Evolutionary conservation across 176 grass and related monocot genomes (phyloP), one percentile per base, ranked within the genome.

Genomic region (Cymbopogon citratus): DNA sequence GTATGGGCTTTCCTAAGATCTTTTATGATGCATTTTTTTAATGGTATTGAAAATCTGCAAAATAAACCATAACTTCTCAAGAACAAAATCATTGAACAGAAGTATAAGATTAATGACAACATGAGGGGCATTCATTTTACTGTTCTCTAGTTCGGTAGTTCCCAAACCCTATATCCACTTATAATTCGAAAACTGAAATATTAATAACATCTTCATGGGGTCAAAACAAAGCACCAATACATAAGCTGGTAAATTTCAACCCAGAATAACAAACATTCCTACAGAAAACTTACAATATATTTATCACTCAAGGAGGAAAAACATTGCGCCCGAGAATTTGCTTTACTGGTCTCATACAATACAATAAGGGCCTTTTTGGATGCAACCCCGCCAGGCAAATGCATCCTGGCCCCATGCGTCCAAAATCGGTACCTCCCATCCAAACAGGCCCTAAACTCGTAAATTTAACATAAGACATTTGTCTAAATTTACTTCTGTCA

Each of bases 1-100:
- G 90, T 87, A 76, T 97, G 92, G 45, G 90, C 95, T 48, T 80
- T 84, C 88, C 95, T 94, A 71, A 97, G n/a, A 82, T 90, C 91
- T 92, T 94, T 92, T 94, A 77, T 88, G 92, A 97, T 6, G 69
- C 88, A 86, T 77, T 92, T 90, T 90, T 51, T 94, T 85, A 66
- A 66, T 77, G 79, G 86, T 89, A 46, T 86, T 89, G 79, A 97
- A 45, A 59, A 97, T 92, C 95, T 97, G 88, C 73, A 87, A 89
- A 43, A 68, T 46, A 60, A 77, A 73, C 25, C 14, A 69, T 34
- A 76, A 34, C 25, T 69, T 84, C 31, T 33, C 31, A 89, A 80
- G 31, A 76, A 21, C 44, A 34, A 84, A 81, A 69, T 33, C 14
- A 69, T 46, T 76, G 38, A 80, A 54, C 9, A 79, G 69, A 40